A percentile compares a stretch with the other conserved stretches of the same genome.
Evolutionary conservation across 2,329 filamentous ascomycete genomes (phyloP).

Genomic region (Helicocarpus griseus): DNA sequence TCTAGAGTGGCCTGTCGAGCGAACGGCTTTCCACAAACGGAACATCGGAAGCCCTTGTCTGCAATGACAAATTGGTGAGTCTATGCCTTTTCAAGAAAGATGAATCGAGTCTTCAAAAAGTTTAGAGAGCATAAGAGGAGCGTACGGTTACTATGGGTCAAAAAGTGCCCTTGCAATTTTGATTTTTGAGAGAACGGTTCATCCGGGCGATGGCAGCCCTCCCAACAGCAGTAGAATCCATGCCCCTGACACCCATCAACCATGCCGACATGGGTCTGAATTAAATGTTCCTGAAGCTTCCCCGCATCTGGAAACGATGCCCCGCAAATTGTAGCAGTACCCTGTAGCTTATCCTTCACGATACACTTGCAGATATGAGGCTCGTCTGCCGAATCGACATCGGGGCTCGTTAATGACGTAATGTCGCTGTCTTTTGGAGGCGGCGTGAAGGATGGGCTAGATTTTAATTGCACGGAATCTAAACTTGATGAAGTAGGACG

Average conservation of each 20-base stretch:
- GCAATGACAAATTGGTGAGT: background rate
- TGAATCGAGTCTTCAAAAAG: background rate
- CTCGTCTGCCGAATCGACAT: constrained; percentile 24
- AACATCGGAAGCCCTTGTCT: constrained; percentile 36
- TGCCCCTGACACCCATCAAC: constrained; percentile 29
- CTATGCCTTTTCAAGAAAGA: background rate
- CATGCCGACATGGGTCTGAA: constrained; percentile 27
- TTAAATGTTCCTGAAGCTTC: constrained; percentile 32
- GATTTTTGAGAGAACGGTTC: constrained; percentile 38
- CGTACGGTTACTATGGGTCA: constrained; percentile 37
- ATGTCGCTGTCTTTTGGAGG: constrained; percentile 25
- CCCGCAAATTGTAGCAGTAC: constrained; percentile 23
- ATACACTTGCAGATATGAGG: constrained; percentile 32
- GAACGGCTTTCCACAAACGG: constrained; percentile 32
- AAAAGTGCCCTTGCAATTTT: constrained; percentile 35
- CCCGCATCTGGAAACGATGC: constrained; percentile 26
- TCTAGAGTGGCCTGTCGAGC: constrained; percentile 35
- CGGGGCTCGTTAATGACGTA: constrained; percentile 28
- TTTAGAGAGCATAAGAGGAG: background rate
- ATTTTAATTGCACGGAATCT: constrained; percentile 4
- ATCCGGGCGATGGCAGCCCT: constrained; percentile 32
- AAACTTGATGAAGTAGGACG: background rate
- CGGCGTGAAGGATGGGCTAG: constrained; percentile 26
- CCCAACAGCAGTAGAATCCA: constrained; percentile 37
- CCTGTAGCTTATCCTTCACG: constrained; percentile 8